Conservation (phyloP, 495 filamentous ascomycete genomes). For the Entonaema liquescens region DNA sequence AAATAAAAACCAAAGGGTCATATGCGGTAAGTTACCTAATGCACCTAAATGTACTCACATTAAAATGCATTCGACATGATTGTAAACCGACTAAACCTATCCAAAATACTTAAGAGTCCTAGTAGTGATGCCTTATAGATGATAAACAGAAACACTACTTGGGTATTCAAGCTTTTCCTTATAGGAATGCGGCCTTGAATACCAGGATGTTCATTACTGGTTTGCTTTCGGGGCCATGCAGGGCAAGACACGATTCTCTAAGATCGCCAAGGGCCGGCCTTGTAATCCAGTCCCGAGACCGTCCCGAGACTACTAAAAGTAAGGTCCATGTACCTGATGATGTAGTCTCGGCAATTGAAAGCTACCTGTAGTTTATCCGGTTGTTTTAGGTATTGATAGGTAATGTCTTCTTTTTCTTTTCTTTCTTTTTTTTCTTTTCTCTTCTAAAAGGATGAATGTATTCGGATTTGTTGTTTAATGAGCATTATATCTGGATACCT, state of each 20-base stretch:
- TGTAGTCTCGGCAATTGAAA: not conserved
- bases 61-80: not conserved
- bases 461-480: no score
- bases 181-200: not conserved
- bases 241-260: slow-evolving; percentile 7
- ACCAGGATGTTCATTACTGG: not conserved
- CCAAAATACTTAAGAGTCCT: not conserved
- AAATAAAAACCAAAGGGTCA: not conserved
- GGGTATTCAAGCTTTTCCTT: not conserved
- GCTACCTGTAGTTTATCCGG: not conserved
- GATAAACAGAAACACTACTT: not conserved
- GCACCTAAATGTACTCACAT: not conserved
- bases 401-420: no score
- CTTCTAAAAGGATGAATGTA: not conserved
- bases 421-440: no score
- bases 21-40: not conserved
- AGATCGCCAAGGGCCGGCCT: slow-evolving; percentile 23
- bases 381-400: not conserved
- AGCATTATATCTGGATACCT: no score
- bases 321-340: not conserved
- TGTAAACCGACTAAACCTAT: not conserved
- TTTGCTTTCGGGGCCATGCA: slow-evolving; percentile 1
- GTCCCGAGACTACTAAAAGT: not conserved
- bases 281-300: slow-evolving; percentile 3
- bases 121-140: no score